Base-by-base conservation (phyloP, 78 protist species). In the Dictyostelium discoideum region DNA sequence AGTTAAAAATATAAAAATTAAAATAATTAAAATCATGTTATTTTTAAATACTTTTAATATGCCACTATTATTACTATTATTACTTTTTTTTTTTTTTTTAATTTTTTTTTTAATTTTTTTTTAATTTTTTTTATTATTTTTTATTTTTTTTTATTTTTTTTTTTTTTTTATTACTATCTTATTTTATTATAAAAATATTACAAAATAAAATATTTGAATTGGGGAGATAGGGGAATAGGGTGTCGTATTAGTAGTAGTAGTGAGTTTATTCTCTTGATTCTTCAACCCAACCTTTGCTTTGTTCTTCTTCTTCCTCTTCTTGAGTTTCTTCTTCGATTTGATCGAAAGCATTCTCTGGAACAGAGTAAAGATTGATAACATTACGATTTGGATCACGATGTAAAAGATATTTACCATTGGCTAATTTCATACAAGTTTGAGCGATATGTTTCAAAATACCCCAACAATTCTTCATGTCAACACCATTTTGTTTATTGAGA, bases 381-480 rank as follows among this genome's bases (percentile, higher is more conserved):
- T 87, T 92, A 78, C 96, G 76, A 85, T 92, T 93, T 95, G 98
- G 98, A 90, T 97, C 98, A 84, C 96, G 85, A 32, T 97, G 92
- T 16, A 97, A 37, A 16, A 97, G 92, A 42, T 97, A 97, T 85
- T 94, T 95, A 79, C 98, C 98, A 42, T 97, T 96, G 29, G 79
- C 24, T 16, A 89, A 65, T 57, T 89, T 89, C 84, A 67, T 63
- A 48, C 94, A 89, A 16, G 67, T 42, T 69, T 89, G 92, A 57
- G 87, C 63, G 80, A 93, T 79, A 39, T 48, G 44, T 82, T 93
- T 93, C 8, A 85, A 37, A 60, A 93, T 63, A 48, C 87, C 97
- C 98, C 98, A 97, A 32, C 86, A 76, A 92, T 94, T 95, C 80
- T 29, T 54, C 94, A 95, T 54, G 65, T 95, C 95, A 79, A 98